phyloP scores from a whole-genome alignment of 2,329 filamentous ascomycete genomes.

The Dothiorella sarmentorum region DNA sequence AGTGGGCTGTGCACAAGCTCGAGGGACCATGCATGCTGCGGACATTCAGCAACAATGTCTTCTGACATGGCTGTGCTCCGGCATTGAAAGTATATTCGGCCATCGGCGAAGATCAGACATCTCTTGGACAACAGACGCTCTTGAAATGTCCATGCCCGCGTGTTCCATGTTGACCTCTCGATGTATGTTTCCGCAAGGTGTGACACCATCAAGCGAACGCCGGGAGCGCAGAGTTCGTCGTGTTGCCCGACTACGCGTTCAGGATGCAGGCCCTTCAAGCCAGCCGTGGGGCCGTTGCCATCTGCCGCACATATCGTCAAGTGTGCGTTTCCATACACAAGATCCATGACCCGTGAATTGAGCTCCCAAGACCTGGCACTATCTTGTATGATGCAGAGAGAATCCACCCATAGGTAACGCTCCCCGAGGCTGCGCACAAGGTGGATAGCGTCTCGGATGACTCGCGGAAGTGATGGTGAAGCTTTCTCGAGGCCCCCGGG shows the following conservation, averaged over 20 bases:
- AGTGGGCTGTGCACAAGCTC: slow-evolving; percentile 30
- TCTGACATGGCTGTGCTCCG: slow-evolving; percentile 25
- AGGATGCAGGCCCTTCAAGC: slow-evolving; percentile 20
- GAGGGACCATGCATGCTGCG: slow-evolving; percentile 28
- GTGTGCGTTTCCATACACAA: slow-evolving; percentile 32
- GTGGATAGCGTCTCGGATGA: slow-evolving; percentile 1
- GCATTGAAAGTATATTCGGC: slow-evolving; percentile 34
- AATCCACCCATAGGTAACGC: slow-evolving; percentile 18
- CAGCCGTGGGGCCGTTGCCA: slow-evolving; percentile 21
- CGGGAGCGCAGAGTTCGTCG: slow-evolving; percentile 13
- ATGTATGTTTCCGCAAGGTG: slow-evolving; percentile 22
- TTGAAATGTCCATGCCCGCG: slow-evolving; percentile 41
- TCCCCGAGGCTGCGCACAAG: slow-evolving; percentile 6
- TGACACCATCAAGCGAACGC: slow-evolving; percentile 23
- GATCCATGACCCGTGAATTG: slow-evolving; percentile 31
- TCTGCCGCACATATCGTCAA: slow-evolving; percentile 36
- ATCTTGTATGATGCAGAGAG: too few relatives aligned
- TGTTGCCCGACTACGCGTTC: background rate
- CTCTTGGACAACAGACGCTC: slow-evolving; percentile 37
- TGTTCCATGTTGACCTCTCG: slow-evolving; percentile 31
- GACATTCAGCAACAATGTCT: slow-evolving; percentile 29
- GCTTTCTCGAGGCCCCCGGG: background rate
- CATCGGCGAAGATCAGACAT: slow-evolving; percentile 36
- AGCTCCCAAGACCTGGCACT: slow-evolving; percentile 24
- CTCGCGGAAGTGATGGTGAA: background rate